Conservation (phyloP, 1,139 yeast species). For the Protomyces lactucae-debilis region DNA sequence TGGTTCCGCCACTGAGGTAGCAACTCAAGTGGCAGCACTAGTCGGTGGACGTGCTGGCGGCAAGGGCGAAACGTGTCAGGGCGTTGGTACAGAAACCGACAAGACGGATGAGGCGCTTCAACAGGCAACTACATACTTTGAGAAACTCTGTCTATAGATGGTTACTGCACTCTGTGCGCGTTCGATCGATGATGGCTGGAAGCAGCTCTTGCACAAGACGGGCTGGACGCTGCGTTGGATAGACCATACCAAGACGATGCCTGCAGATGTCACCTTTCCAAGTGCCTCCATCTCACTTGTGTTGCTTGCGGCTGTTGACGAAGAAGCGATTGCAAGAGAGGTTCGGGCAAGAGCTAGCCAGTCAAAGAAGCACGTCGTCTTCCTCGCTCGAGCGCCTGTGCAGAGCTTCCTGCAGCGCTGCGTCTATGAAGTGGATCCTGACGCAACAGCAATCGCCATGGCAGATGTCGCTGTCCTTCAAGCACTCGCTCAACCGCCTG, state of each 20-base stretch:
- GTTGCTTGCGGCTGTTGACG: neutral
- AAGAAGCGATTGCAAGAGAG: neutral
- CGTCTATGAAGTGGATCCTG: neutral
- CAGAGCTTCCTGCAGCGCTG: neutral
- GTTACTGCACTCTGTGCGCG: neutral
- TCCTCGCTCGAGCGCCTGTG: neutral
- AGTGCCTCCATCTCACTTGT: neutral
- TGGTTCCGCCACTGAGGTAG: slow-evolving; percentile 74
- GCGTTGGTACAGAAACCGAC: slow-evolving; percentile 80
- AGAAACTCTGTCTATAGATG: neutral
- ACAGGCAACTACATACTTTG: slow-evolving; percentile 44
- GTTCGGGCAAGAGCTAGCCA: neutral
- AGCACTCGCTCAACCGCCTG: neutral
- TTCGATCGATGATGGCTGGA: neutral
- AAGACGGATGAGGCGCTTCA: slow-evolving; percentile 69
- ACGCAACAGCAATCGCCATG: neutral
- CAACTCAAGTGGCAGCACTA: slow-evolving; percentile 59
- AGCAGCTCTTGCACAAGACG: neutral
- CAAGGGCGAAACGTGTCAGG: slow-evolving; percentile 92
- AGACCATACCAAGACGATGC: neutral
- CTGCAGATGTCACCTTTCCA: neutral
- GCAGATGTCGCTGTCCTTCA: neutral
- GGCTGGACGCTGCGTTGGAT: neutral
- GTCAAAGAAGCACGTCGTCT: neutral
- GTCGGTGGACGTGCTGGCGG: slow-evolving; percentile 99